Base-by-base conservation (phyloP, 2,329 filamentous ascomycete genomes). In the Trichoderma koningiopsis region DNA sequence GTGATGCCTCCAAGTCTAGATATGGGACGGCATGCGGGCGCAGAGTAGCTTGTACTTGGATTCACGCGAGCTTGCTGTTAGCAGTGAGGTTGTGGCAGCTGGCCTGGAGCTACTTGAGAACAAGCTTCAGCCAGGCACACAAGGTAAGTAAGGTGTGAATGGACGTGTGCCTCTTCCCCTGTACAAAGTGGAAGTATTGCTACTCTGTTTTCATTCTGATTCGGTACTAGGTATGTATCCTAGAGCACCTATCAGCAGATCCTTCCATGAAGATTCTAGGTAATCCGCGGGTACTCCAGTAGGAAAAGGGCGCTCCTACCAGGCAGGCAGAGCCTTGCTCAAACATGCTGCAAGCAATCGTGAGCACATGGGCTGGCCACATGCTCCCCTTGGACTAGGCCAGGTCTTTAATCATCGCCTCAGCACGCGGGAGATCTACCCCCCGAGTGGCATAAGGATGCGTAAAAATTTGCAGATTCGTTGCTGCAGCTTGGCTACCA, bases 341-440 rank as follows among this genome's bases (percentile, higher is more conserved):
- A 24, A 43, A 49, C 40, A 33, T 27, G 19, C n/a, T 55, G 53
- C 63, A 66, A 66, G 53, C 55, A 40, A 47, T 59, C 40, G 24
- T 33, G 55, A 40, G 31, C 64, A 66, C 55, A 67, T 59, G 64
- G 53, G 53, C 37, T 52, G 64, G 53, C 49, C 64, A 67, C 64
- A 59, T 67, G 64, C 40, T 58, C 29, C 37, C 47, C 53, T 57
- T 57, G 52, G 40, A 66, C 62, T 57, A 57, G 62, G 55, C 64
- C 64, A 40, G 53, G 64, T 56, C 64, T 67, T 67, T 67, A 59
- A 67, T 35, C 64, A 58, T 67, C n/a, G 64, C 55, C 35, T 59
- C 64, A 67, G 64, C 64, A 67, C 55, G 40, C 64, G 64, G 64
- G 55, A 66, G 62, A 67, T 67, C 64, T 67, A 31, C 55, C 55